A percentile compares a stretch with the other conserved stretches of the same genome.
These are phyloP conservation scores for Ophiocordyceps camponoti-leonardi DNA, from an alignment of 2,329 filamentous ascomycete genomes.

Conservation along the genomic window DNA sequence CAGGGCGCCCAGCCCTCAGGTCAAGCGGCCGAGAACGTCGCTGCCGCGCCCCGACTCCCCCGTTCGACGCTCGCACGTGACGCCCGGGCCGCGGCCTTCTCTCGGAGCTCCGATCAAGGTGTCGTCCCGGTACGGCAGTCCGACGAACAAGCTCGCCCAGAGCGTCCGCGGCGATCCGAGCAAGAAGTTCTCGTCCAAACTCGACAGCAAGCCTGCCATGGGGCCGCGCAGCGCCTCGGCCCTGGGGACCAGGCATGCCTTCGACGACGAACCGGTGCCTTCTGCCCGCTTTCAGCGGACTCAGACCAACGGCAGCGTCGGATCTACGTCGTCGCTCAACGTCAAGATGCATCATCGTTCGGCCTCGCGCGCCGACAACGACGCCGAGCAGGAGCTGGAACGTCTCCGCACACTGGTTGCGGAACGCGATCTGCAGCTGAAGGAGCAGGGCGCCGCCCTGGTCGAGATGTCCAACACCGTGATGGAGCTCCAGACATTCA, in stretches of 20 bases:
- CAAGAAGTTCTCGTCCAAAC: constrained; percentile 28
- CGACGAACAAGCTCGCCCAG: constrained; percentile 42
- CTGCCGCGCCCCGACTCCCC: constrained; percentile 83
- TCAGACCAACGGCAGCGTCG: constrained; percentile 34
- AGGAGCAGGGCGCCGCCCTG: constrained; percentile 67
- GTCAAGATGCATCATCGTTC: constrained; percentile 28
- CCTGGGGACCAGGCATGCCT: constrained; percentile 30
- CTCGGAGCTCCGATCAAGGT: constrained; percentile 25
- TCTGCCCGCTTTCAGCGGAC: constrained; percentile 28
- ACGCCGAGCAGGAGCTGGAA: constrained; percentile 47
- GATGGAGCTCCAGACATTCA: constrained; percentile 56
- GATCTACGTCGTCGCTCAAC: constrained; percentile 36
- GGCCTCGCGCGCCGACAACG: constrained; percentile 33
- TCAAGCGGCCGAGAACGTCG: constrained; percentile 58
- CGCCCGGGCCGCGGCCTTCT: constrained; percentile 38
- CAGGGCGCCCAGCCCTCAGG: constrained; percentile 52
- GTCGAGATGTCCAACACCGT: constrained; percentile 82
- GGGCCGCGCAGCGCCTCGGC: constrained; percentile 43
- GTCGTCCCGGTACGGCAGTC: constrained; percentile 18
- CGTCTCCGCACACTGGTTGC: constrained; percentile 57
- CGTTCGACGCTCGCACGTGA: constrained; percentile 49
- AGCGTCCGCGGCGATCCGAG: constrained; percentile 47
- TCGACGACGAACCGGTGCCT: constrained; percentile 41
- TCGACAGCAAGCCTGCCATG: constrained; percentile 32
- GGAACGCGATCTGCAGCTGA: constrained; percentile 74